phyloP scores from a whole-genome alignment of 164 flowering plant species.

The Paratinospora sagittata region DNA sequence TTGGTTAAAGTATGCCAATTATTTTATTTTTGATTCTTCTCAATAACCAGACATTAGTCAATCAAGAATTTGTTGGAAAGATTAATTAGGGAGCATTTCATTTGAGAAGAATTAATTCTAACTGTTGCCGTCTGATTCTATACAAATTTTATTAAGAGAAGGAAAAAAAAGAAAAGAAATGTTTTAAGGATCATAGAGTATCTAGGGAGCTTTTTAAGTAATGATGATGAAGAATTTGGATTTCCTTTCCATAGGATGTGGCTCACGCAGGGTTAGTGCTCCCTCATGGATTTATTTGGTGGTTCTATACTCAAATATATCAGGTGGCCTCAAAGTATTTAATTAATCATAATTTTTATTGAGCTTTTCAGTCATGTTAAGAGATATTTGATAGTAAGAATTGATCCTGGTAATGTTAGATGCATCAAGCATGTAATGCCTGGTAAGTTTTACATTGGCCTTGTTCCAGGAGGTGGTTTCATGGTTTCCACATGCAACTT shows the following conservation, averaged over 20 bases:
- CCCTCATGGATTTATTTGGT: background rate
- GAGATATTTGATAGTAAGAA: no score
- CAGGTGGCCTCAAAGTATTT: background rate
- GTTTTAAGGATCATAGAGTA: background rate
- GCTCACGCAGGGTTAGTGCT: background rate
- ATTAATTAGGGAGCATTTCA: background rate
- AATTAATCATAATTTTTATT: no score
- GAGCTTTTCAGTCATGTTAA: no score
- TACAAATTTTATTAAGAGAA: background rate
- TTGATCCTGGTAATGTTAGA: no score
- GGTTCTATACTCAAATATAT: background rate
- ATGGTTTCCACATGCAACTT: background rate
- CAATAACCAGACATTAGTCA: constrained; percentile 2
- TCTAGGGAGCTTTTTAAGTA: background rate
- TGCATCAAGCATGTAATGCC: no score
- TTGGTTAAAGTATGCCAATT: constrained; percentile 74
- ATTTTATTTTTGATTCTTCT: background rate
- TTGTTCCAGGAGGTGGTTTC: background rate
- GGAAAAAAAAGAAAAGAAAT: background rate
- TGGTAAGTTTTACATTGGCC: no score
- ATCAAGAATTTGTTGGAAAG: background rate
- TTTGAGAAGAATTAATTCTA: background rate
- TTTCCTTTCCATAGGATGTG: background rate
- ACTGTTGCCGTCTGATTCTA: background rate
- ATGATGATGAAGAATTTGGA: background rate